Percentiles rank a stretch among this genome's conserved stretches.
phyloP scores from a whole-genome alignment of 2,329 filamentous ascomycete genomes.

The Sclerotinia nivalis region DNA sequence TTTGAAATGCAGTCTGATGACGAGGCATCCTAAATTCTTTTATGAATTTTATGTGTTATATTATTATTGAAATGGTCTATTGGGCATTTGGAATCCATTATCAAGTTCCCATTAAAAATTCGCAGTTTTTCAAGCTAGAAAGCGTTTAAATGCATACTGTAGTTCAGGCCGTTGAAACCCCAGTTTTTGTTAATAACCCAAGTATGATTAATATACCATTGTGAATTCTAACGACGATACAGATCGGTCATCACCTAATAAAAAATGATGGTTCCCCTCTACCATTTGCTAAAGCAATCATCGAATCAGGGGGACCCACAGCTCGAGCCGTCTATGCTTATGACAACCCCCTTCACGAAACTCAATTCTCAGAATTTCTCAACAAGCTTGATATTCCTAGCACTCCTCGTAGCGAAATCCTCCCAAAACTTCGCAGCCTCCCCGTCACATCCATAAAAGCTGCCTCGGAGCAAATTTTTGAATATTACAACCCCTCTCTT shows the following conservation, averaged over 20 bases:
- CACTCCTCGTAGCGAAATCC: conserved; percentile 48
- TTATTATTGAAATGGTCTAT: background rate
- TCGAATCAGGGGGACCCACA: conserved; percentile 59
- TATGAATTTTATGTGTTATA: background rate
- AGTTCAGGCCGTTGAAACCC: background rate
- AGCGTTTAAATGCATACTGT: background rate
- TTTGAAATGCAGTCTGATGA: background rate
- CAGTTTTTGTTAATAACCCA: too few relatives aligned
- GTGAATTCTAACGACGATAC: conserved; percentile 14
- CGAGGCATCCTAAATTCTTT: background rate
- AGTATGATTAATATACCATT: background rate
- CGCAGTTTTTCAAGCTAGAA: background rate
- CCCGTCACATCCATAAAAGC: conserved; percentile 44
- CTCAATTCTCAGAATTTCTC: conserved; percentile 58
- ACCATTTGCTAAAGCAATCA: conserved; percentile 54
- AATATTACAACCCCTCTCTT: conserved; percentile 47
- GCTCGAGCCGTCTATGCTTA: conserved; percentile 55
- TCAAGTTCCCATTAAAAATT: background rate
- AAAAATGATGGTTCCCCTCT: conserved; percentile 43
- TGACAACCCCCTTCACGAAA: conserved; percentile 57
- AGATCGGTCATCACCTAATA: conserved; percentile 70
- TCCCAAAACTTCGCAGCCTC: conserved; percentile 52
- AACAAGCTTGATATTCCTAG: conserved; percentile 52
- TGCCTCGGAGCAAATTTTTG: conserved; percentile 50
- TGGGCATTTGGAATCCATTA: background rate